Evolutionary conservation across 257 asterid species (phyloP), one percentile per base, ranked within the genome.

Genomic region (Scutellaria barbata): DNA sequence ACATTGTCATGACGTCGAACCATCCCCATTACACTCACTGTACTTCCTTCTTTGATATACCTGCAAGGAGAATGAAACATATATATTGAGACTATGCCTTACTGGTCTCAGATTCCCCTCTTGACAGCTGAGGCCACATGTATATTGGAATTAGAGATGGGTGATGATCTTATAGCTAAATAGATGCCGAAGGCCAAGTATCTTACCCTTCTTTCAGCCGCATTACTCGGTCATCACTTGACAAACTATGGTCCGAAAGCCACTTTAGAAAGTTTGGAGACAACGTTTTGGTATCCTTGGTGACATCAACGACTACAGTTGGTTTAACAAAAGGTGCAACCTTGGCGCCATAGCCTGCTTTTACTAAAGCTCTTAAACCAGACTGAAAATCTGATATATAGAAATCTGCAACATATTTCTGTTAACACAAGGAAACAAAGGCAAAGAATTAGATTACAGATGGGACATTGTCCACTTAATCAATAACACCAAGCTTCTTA

Each of bases 361-460:
- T 90, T 7, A 90, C 96, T 63, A 88, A 83, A 25, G 96, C 96
- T 82, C 96, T 81, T 78, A 90, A 82, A 66, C 96, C 96, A 39
- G 95, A 76, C 81, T 88, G 96, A 53, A 83, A 86, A 86, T 90
- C 95, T 74, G 96, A 90, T 86, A 90, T 86, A 71, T 88, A 90
- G 61, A 90, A 90, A 68, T 90, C 96, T 10, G 90, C 91, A 53
- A 85, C 90, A 64, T 85, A 66, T 66, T 70, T 90, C 96, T 90
- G 91, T 76, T 61, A 42, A 61, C 61, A 72, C 45, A 61, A 73
- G 45, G 66, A 74, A 57, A 69, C 53, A 67, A 68, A 69, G 8
- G 13, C 51, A 56, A 63, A 33, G 12, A 65, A 43, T 69, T 47
- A 69, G 58, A 39, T 10, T 43, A 25, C 60, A 43, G 18, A 9